Conservation (phyloP, 1,284 basidiomycete species). For the Grifola frondosa region DNA sequence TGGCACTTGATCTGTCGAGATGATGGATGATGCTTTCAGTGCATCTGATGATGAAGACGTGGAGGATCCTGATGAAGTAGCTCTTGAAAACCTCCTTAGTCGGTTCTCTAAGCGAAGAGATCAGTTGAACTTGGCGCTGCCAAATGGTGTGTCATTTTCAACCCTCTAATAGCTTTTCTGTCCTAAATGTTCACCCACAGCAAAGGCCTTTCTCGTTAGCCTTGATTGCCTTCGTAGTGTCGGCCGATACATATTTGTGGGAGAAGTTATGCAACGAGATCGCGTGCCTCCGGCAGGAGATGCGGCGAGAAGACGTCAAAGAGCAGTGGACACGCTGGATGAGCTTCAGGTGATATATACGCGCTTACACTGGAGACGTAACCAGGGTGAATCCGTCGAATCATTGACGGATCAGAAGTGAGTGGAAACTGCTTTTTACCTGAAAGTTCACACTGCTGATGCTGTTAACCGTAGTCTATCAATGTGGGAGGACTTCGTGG, state of each 20-base stretch:
- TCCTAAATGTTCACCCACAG: not conserved
- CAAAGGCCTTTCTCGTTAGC: not conserved
- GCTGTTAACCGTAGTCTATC: too few species aligned
- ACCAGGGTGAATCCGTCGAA: not conserved
- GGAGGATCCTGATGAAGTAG: constrained; percentile 2
- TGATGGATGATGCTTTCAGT: constrained; percentile 11
- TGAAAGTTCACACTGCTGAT: too few species aligned
- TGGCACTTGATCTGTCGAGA: constrained; percentile 7
- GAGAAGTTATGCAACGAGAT: not conserved
- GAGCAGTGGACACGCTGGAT: not conserved
- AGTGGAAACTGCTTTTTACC: too few species aligned
- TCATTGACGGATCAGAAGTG: too few species aligned
- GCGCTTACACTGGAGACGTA: not conserved
- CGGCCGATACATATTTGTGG: not conserved
- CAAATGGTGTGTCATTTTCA: not conserved
- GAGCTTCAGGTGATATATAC: constrained; percentile 1
- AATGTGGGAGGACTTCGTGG: constrained; percentile 4
- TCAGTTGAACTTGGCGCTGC: not conserved
- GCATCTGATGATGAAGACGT: not conserved
- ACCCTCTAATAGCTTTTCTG: not conserved
- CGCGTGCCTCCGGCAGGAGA: not conserved
- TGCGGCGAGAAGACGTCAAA: not conserved
- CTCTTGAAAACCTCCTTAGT: not conserved
- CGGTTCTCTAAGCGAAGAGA: not conserved
- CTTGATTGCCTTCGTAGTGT: constrained; percentile 2